These are phyloP conservation scores for Calamus simplicifolius DNA, from an alignment of 176 grass and related monocot species.

Conservation along the genomic window DNA sequence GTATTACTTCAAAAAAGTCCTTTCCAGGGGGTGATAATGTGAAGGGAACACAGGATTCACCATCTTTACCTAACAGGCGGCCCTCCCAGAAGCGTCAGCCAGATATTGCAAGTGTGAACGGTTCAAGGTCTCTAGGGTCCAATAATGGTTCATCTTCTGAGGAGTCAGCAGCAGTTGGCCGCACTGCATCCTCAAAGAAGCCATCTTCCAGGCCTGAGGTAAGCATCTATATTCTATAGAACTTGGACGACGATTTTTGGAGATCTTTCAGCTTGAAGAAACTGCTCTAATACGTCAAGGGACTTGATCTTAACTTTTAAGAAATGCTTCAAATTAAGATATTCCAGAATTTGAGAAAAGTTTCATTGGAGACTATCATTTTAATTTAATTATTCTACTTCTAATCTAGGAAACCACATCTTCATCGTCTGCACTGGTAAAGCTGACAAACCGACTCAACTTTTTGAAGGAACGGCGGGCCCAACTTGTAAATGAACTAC, in stretches of 20 bases:
- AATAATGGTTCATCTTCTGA: conserved; percentile 16
- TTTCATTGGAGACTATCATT: conserved; percentile 10
- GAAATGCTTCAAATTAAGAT: too few species aligned
- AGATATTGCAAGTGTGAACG: conserved; percentile 16
- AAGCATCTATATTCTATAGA: neutral
- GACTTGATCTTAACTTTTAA: too few species aligned
- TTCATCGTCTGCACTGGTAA: conserved; percentile 44
- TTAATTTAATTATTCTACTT: conserved; percentile 15
- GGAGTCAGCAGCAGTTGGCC: neutral
- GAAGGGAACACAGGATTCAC: conserved; percentile 26
- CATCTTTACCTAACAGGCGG: conserved; percentile 26
- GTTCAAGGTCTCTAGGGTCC: conserved; percentile 18
- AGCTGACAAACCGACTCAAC: conserved; percentile 76
- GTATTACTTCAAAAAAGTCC: conserved; percentile 29
- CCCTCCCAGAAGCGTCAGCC: conserved; percentile 32
- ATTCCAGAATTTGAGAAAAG: too few species aligned
- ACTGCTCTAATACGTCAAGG: too few species aligned
- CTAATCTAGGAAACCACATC: conserved; percentile 48
- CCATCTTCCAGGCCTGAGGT: conserved; percentile 40
- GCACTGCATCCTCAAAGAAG: neutral
- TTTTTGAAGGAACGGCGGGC: conserved; percentile 89
- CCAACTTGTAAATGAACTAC: conserved; percentile 43
- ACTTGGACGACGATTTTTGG: too few species aligned
- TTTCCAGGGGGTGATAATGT: conserved; percentile 19
- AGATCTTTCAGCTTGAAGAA: too few species aligned